Percentiles rank a stretch among this genome's conserved stretches.
phyloP scores from a whole-genome alignment of 345 rosid genomes.

The Acer yangbiense region DNA sequence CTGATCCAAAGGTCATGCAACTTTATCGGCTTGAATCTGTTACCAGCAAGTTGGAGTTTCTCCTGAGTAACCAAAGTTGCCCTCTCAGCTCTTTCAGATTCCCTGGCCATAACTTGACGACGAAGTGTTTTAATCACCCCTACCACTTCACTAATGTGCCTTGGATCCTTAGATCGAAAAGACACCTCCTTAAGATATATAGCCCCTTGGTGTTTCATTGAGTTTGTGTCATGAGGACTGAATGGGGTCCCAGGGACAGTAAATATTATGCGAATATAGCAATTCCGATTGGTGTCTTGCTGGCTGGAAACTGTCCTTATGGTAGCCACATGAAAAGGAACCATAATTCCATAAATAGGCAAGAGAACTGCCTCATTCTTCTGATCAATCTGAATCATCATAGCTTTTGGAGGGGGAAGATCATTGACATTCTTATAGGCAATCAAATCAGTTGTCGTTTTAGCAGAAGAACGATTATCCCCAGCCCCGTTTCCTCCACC shows the following conservation, averaged over 20 bases:
- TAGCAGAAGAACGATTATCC: slow-evolving; percentile 59
- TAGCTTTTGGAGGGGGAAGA: slow-evolving; percentile 67
- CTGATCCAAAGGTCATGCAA: slow-evolving; percentile 86
- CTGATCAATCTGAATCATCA: slow-evolving; percentile 86
- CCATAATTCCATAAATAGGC: slow-evolving; percentile 88
- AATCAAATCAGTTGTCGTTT: slow-evolving; percentile 65
- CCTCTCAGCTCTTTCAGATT: slow-evolving; percentile 90
- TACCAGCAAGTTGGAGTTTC: slow-evolving; percentile 78
- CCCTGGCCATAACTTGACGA: slow-evolving; percentile 77
- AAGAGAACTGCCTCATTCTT: slow-evolving; percentile 84
- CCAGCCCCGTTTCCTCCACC: slow-evolving; percentile 65
- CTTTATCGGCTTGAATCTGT: slow-evolving; percentile 84
- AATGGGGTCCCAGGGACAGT: slow-evolving; percentile 89
- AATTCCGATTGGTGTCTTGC: slow-evolving; percentile 78
- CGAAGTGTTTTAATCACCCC: slow-evolving; percentile 78
- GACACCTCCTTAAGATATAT: slow-evolving; percentile 87
- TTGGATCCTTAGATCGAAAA: slow-evolving; percentile 87
- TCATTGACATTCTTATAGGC: slow-evolving; percentile 91
- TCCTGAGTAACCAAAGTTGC: slow-evolving; percentile 93
- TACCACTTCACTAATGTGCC: slow-evolving; percentile 87
- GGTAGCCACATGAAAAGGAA: slow-evolving; percentile 90
- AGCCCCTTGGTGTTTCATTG: slow-evolving; percentile 67
- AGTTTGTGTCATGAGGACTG: slow-evolving; percentile 70
- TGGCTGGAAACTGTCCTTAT: slow-evolving; percentile 88
- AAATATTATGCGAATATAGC: slow-evolving; percentile 84